Evolutionary conservation across 345 rosid genomes (phyloP), one percentile per base, ranked within the genome.

Genomic region (Syzygium grande): DNA sequence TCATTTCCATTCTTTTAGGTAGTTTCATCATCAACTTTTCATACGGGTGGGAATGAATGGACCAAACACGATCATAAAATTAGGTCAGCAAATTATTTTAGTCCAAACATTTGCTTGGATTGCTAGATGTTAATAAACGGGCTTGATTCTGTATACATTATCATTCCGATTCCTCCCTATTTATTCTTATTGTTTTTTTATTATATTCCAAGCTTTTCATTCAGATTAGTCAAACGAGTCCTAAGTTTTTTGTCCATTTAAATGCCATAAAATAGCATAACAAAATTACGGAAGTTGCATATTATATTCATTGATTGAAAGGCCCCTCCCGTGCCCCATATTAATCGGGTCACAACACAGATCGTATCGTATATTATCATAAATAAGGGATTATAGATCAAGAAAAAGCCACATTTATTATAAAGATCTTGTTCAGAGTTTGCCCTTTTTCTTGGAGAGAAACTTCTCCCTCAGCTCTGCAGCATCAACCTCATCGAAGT

Each of bases 401-500:
- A 46, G 80, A 19, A 29, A 52, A 83, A 23, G 85, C 85, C 54
- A 46, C 54, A 46, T 10, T 51, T 49, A 46, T 52, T 55, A 25
- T 6, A 30, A 19, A 51, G 55, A 84, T 17, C 55, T 49, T 84
- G 85, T 51, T 84, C 85, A 84, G 51, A 6, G 34, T 11, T 38
- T 34, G 83, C 85, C 56, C 56, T 51, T 27, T 29, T 49, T 51
- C 55, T 84, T 84, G 85, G 80, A 11, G 43, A 73, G 15, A 34
- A 73, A 38, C 49, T 73, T 73, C 49, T 73, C 83, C 38, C 83
- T 73, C 83, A 73, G 8, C 14, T 73, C 83, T 5, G 83, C 83
- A 38, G 11, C 83, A 73, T 38, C 49, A 73, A 73, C 83, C 8
- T 91, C 89, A 77, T 83, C 87, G 58, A 91, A 92, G 29, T 91